Percentiles rank a stretch among this genome's conserved stretches.
These are phyloP conservation scores for Escovopsis sp. DNA, from an alignment of 2,329 filamentous ascomycete species.

Conservation along the genomic window DNA sequence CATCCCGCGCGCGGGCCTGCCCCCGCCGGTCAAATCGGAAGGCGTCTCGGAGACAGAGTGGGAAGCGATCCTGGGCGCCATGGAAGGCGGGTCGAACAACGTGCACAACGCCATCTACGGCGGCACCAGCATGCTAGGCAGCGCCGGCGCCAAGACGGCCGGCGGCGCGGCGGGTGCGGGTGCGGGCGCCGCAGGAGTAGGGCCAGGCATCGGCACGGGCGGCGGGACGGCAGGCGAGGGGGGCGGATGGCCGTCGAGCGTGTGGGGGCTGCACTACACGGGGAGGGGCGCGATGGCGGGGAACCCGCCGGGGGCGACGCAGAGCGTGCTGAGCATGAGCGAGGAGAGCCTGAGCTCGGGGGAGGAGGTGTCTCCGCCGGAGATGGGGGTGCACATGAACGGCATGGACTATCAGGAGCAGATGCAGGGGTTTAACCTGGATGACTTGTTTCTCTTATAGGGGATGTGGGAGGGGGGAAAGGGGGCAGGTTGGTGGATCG, in stretches of 20 bases:
- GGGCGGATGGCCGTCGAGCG: constrained; percentile 40
- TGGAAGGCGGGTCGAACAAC: constrained; percentile 67
- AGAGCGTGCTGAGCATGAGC: constrained; percentile 40
- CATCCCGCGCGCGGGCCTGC: constrained; percentile 4
- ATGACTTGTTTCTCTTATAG: constrained; percentile 1
- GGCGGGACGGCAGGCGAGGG: too few species aligned
- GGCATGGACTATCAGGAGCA: constrained; percentile 19
- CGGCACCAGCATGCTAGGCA: constrained; percentile 36
- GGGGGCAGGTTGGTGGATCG: too few species aligned
- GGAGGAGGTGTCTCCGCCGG: constrained; percentile 33
- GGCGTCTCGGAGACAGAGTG: constrained; percentile 54
- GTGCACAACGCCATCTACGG: constrained; percentile 77
- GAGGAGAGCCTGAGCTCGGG: constrained; percentile 42
- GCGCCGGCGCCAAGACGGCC: constrained; percentile 30
- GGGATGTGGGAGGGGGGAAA: too few species aligned
- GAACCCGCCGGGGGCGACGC: constrained; percentile 27
- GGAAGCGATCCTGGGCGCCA: constrained; percentile 65
- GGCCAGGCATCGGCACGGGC: too few species aligned
- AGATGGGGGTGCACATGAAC: constrained; percentile 28
- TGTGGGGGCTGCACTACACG: constrained; percentile 38
- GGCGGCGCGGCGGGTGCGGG: constrained; percentile 21
- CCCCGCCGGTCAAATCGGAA: constrained; percentile 15
- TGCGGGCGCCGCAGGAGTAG: too few species aligned
- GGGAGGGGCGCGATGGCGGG: constrained; percentile 32
- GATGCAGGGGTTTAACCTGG: constrained; percentile 7